Conservation (phyloP, 2,329 filamentous ascomycete genomes). For the Sporothrix schenckii region DNA sequence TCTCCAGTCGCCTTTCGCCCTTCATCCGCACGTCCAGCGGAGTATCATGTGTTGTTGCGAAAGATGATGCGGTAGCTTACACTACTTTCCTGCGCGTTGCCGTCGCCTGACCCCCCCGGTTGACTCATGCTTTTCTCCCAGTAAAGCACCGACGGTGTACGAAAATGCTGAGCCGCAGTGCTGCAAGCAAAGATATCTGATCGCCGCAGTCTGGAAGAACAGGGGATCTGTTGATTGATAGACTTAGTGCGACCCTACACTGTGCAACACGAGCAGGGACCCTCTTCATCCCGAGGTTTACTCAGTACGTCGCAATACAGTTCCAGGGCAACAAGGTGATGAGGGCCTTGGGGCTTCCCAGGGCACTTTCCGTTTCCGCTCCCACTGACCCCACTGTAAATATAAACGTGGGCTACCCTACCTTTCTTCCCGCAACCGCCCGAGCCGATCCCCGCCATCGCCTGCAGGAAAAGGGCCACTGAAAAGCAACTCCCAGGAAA, state of each 20-base stretch:
- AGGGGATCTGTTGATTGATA: background rate
- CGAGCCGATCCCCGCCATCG: constrained; percentile 30
- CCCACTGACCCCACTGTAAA: constrained; percentile 11
- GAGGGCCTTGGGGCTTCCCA: background rate
- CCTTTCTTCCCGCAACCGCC: constrained; percentile 29
- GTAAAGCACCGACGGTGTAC: background rate
- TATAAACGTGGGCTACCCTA: constrained; percentile 11
- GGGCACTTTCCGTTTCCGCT: background rate
- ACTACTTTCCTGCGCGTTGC: background rate
- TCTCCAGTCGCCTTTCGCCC: background rate
- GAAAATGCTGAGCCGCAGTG: background rate
- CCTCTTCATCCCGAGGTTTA: too few species aligned
- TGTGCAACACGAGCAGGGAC: background rate
- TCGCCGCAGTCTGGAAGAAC: background rate
- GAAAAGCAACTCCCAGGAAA: too few species aligned
- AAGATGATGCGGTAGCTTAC: background rate
- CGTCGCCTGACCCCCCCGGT: background rate
- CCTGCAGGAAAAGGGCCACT: constrained; percentile 4
- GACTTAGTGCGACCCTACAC: background rate
- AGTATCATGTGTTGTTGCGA: background rate
- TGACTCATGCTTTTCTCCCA: background rate
- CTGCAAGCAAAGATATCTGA: background rate
- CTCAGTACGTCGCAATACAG: too few species aligned
- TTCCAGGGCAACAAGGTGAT: background rate
- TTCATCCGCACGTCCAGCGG: background rate